A percentile compares a stretch with the other conserved stretches of the same genome.
Evolutionary conservation across 1,139 yeast genomes (phyloP).

Genomic region (Suhomyces bribrorum): DNA sequence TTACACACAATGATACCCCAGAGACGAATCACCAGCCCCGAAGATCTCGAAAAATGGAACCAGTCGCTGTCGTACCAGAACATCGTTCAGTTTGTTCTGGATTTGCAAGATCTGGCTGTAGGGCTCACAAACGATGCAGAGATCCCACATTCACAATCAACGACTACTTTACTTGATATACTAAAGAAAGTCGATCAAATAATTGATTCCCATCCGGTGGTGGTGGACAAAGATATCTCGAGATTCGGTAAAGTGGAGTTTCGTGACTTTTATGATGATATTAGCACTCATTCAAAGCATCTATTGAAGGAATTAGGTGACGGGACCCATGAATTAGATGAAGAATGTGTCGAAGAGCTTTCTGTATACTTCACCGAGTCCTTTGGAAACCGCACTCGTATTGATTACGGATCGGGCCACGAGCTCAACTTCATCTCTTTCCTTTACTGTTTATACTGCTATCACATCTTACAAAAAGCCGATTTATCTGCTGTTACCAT

Average conservation of each 20-base stretch:
- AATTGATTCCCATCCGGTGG: conserved; percentile 65
- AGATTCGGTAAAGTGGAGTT: conserved; percentile 93
- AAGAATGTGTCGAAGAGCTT: conserved; percentile 34
- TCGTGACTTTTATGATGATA: conserved; percentile 77
- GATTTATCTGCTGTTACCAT: conserved; percentile 61
- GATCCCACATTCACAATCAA: conserved; percentile 24
- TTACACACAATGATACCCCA: conserved; percentile 31
- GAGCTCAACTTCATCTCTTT: conserved; percentile 84
- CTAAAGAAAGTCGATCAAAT: conserved; percentile 48
- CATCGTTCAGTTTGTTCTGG: conserved; percentile 55
- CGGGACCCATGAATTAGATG: conserved; percentile 1
- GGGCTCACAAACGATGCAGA: conserved; percentile 61
- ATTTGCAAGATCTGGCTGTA: conserved; percentile 63
- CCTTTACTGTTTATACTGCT: conserved; percentile 54
- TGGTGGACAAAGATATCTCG: conserved; percentile 62
- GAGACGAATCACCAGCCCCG: conserved; percentile 56
- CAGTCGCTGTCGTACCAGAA: conserved; percentile 50
- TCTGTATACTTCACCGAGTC: conserved; percentile 61
- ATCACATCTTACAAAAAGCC: conserved; percentile 28
- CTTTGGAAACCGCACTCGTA: conserved; percentile 83
- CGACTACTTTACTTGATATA: conserved; percentile 36
- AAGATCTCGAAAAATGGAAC: conserved; percentile 69
- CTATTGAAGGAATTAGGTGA: conserved; percentile 19
- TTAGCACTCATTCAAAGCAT: conserved; percentile 32
- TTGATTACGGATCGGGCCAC: conserved; percentile 97